phyloP scores from a whole-genome alignment of 2,329 filamentous ascomycete species.

The Ramularia collo-cygni region DNA sequence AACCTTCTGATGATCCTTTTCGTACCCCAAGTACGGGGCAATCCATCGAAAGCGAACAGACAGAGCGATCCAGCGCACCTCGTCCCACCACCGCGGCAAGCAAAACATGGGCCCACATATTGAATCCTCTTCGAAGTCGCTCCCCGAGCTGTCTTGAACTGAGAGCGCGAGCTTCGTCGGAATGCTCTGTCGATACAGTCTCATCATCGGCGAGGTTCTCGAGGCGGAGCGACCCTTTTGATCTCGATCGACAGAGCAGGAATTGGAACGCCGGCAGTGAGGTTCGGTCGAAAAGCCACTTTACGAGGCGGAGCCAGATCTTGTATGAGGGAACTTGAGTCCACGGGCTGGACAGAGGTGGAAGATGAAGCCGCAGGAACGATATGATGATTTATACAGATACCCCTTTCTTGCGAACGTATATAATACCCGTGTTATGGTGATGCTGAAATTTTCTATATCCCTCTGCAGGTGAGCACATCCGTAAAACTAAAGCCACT shows the following conservation, averaged over 20 bases:
- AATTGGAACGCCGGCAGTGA: background rate
- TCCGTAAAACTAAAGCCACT: too few relatives aligned
- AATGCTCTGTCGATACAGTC: constrained; percentile 10
- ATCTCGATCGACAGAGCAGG: constrained; percentile 13
- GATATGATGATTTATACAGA: too few relatives aligned
- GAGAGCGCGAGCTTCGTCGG: constrained; percentile 3
- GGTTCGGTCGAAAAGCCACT: background rate
- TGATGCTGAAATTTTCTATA: too few relatives aligned
- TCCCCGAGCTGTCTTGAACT: constrained; percentile 2
- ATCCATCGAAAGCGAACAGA: constrained; percentile 4
- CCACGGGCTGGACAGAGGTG: too few relatives aligned
- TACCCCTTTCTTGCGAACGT: too few relatives aligned
- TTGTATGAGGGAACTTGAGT: constrained; percentile 1
- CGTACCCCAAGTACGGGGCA: constrained; percentile 14
- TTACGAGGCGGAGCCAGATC: background rate
- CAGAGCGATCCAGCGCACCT: background rate
- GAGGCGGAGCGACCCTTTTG: constrained; percentile 19
- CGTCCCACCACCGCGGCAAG: constrained; percentile 12
- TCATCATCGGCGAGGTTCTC: constrained; percentile 6
- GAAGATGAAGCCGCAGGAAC: too few relatives aligned
- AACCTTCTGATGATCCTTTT: constrained; percentile 26
- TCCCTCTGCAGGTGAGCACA: too few relatives aligned
- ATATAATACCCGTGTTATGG: too few relatives aligned
- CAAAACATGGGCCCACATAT: constrained; percentile 13
- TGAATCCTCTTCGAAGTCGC: constrained; percentile 9